Evolutionary conservation across 1,139 yeast species (phyloP), one percentile per base, ranked within the genome.

Genomic region (Candida tropicalis): DNA sequence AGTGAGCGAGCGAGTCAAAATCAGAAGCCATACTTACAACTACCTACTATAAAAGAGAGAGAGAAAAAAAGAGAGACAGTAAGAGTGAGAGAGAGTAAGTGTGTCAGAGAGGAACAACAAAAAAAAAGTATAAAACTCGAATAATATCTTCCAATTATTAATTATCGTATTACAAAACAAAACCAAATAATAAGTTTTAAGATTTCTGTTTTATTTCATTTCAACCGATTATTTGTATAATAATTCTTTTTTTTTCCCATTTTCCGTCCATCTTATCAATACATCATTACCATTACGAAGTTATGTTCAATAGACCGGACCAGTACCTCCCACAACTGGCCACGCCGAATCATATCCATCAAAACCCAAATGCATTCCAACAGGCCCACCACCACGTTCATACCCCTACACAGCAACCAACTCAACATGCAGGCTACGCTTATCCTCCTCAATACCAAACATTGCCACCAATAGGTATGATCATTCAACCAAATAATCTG

Each of bases 281-380:
- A 18, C 5, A 27, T 26, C 17, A 26, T 16, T 12, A 7, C 9
- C 26, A 5, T 20, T 22, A 13, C 32, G 15, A 8, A 32, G 27
- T 11, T 17, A 42, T 42, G 45, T 42, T 39, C 22, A 39, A 42
- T 37, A 42, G 38, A 35, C 28, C 42, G n/a, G 40, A 39, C 25
- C 42, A 20, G 23, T 39, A 42, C 13, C 35, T 33, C 8, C 35
- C 32, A 8, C 35, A 15, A 15, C 40, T 20, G 22, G 28, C 27
- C 11, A 20, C 27, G 4, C 36, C 22, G 25, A 32, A 24, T 11
- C 35, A 25, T 34, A 9, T 28, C 9, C 41, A 32, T 24, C 41
- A 38, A 26, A 22, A 31, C 20, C 36, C 26, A 13, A 32, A 12
- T 16, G 8, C 31, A 13, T 18, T 32, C 26, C 37, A 38, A 17